Evolutionary conservation across 2,329 filamentous ascomycete species (phyloP).

Genomic region (Aulographum hederae): DNA sequence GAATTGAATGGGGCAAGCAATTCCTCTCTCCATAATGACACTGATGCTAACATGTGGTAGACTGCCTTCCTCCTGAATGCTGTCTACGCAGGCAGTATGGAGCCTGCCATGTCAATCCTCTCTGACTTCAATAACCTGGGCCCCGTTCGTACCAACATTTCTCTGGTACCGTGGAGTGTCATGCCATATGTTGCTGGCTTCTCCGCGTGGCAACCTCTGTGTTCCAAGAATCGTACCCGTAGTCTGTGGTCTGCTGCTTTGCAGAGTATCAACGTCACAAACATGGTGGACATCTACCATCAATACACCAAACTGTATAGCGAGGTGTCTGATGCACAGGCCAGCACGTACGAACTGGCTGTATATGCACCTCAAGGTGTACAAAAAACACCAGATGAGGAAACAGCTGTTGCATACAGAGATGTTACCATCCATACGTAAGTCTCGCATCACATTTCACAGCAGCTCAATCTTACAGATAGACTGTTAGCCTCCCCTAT

Average conservation of each 20-base stretch:
- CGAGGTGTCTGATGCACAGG: neutral
- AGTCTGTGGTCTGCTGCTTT: neutral
- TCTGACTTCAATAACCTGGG: too few species aligned
- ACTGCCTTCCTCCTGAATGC: too few species aligned
- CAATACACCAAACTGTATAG: neutral
- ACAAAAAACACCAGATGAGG: slow-evolving; percentile 1
- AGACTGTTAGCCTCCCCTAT: neutral
- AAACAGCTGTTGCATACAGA: slow-evolving; percentile 3
- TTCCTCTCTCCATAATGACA: neutral
- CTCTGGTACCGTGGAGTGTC: too few species aligned
- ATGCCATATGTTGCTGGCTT: too few species aligned
- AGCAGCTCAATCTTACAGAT: neutral
- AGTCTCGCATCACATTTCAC: neutral
- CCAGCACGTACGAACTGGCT: neutral
- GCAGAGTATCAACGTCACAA: neutral
- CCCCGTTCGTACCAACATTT: too few species aligned
- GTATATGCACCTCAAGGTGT: slow-evolving; percentile 1
- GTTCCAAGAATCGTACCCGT: neutral
- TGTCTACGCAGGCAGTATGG: too few species aligned
- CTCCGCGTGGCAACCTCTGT: too few species aligned
- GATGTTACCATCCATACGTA: neutral
- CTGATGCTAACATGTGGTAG: too few species aligned
- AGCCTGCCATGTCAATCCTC: too few species aligned
- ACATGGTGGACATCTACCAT: neutral
- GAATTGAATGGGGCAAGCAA: neutral